phyloP scores from a whole-genome alignment of 2,329 filamentous ascomycete species.

The Colletotrichum lentis region DNA sequence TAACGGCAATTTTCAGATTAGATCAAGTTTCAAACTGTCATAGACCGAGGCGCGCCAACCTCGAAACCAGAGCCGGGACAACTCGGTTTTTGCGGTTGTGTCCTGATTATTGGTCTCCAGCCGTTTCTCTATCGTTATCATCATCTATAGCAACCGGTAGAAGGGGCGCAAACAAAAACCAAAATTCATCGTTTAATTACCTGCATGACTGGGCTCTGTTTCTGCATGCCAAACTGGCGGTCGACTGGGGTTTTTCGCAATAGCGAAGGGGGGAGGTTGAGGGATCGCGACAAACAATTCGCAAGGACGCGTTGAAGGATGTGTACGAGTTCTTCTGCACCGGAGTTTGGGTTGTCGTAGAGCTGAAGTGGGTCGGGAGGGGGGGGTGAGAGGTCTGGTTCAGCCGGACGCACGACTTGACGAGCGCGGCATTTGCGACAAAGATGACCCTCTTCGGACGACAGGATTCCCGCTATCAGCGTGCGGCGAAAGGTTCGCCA shows the following conservation, averaged over 20 bases:
- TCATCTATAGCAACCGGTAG: constrained; percentile 46
- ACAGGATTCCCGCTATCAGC: constrained; percentile 17
- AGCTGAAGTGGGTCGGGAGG: constrained; percentile 23
- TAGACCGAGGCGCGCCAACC: constrained; percentile 47
- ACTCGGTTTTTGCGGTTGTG: constrained; percentile 59
- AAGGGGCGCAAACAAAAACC: constrained; percentile 23
- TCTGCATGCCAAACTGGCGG: constrained; percentile 28
- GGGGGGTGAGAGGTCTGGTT: constrained; percentile 19
- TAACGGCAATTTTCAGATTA: constrained; percentile 62
- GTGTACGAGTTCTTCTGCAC: constrained; percentile 24
- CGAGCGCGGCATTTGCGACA: constrained; percentile 16
- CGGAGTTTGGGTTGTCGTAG: neutral
- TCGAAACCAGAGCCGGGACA: constrained; percentile 57
- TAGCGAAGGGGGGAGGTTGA: neutral
- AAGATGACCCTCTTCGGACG: constrained; percentile 6
- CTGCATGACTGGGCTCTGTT: constrained; percentile 33
- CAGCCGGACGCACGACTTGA: neutral
- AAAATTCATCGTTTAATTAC: constrained; percentile 33
- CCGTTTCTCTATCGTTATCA: constrained; percentile 51
- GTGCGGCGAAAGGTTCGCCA: constrained; percentile 17
- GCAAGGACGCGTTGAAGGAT: constrained; percentile 33
- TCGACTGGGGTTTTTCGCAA: constrained; percentile 15
- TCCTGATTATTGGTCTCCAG: constrained; percentile 43
- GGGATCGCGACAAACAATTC: constrained; percentile 24
- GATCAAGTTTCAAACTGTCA: constrained; percentile 68